A percentile compares a stretch with the other conserved stretches of the same genome.
These are phyloP conservation scores for Globisporangium viniferum DNA, from an alignment of 352 stramenopile species.

Conservation along the genomic window DNA sequence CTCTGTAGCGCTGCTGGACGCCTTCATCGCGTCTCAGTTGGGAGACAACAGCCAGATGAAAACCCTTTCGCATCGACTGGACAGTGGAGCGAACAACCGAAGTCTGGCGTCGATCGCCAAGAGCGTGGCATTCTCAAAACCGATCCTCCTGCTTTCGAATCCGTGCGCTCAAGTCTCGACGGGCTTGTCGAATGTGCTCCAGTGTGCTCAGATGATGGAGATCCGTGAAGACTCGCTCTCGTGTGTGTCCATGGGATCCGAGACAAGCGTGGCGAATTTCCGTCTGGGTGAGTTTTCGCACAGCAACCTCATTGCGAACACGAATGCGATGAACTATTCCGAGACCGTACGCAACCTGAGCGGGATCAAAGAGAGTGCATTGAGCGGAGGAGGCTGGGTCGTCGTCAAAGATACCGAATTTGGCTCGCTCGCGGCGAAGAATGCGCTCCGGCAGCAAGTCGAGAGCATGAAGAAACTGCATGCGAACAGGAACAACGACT, in stretches of 20 bases:
- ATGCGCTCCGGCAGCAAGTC: slow-evolving; percentile 32
- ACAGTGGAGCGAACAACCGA: slow-evolving; percentile 1
- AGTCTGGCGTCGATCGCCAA: slow-evolving; percentile 5
- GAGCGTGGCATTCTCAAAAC: slow-evolving; percentile 10
- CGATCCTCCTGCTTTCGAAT: slow-evolving; percentile 15
- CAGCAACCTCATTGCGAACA: slow-evolving; percentile 12
- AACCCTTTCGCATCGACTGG: slow-evolving; percentile 14
- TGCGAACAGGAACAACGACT: slow-evolving; percentile 24
- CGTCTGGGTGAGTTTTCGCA: slow-evolving; percentile 14
- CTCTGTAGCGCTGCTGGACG: slow-evolving; percentile 19
- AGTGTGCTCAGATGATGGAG: slow-evolving; percentile 5
- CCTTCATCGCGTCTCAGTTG: slow-evolving; percentile 26
- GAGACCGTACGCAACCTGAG: slow-evolving; percentile 14
- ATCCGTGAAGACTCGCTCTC: slow-evolving; percentile 13
- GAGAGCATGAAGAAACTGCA: slow-evolving; percentile 24
- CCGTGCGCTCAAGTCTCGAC: background rate
- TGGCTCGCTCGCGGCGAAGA: slow-evolving; percentile 11
- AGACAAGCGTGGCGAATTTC: slow-evolving; percentile 10
- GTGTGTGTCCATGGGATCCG: slow-evolving; percentile 16
- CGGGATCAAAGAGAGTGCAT: slow-evolving; percentile 26
- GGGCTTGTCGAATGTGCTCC: slow-evolving; percentile 5
- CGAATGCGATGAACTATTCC: slow-evolving; percentile 7
- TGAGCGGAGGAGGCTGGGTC: slow-evolving; percentile 27
- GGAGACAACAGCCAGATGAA: background rate
- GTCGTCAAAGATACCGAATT: slow-evolving; percentile 24